Evolutionary conservation across 2,329 filamentous ascomycete species (phyloP).

Genomic region (Teratosphaeria destructans): DNA sequence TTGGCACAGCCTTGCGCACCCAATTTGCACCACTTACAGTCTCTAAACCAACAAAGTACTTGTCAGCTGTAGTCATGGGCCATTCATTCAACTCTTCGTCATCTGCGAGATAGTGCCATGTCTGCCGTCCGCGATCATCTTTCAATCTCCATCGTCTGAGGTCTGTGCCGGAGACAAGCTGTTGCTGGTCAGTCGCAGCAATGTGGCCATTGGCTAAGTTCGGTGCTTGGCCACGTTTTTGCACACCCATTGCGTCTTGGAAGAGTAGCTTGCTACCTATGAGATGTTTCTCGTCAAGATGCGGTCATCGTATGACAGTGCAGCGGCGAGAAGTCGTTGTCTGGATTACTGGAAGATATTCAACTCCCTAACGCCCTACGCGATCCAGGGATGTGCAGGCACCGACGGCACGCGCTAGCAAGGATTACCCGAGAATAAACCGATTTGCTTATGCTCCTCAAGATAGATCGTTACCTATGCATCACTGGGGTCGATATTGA

Average conservation of each 20-base stretch:
- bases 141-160: conserved; percentile 71
- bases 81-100: conserved; percentile 63
- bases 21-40: conserved; percentile 48
- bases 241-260: conserved; percentile 7
- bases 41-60: conserved; percentile 72
- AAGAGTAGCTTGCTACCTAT: too few species aligned
- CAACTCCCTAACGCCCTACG: background rate
- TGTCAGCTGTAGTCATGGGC: conserved; percentile 85
- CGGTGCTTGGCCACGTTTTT: conserved; percentile 7
- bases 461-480: too few species aligned
- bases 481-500: too few species aligned
- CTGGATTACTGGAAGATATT: too few species aligned
- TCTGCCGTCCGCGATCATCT: conserved; percentile 75
- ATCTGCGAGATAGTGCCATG: conserved; percentile 79
- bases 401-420: background rate
- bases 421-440: background rate
- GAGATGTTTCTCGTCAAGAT: too few species aligned
- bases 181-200: conserved; percentile 1
- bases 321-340: too few species aligned
- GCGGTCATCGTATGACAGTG: too few species aligned
- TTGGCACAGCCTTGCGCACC: background rate
- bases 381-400: background rate
- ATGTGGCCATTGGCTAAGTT: conserved; percentile 12
- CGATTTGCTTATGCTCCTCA: background rate
- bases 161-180: conserved; percentile 48